Evolutionary conservation across 2,329 filamentous ascomycete species (phyloP), one percentile per base, ranked within the genome.

Genomic region (Fusarium pininemorale): DNA sequence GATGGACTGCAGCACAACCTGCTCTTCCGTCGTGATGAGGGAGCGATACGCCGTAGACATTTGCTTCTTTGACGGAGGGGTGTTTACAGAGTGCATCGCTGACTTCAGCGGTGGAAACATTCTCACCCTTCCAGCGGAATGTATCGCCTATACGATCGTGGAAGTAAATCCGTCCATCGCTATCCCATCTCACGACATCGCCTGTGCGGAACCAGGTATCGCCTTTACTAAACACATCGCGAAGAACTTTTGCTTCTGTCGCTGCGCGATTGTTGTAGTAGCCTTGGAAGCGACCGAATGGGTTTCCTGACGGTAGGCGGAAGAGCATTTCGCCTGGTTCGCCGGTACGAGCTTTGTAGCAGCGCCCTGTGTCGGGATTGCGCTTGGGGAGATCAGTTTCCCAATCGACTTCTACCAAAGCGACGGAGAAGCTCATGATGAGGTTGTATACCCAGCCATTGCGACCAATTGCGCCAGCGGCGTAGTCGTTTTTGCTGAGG

Each of bases 161-260:
- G 83, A 98, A 98, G 84, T 88, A 96, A 80, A 91, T 89, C 6
- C 91, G 86, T 10, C 94, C 94, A 65, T 96, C 91, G 2, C 71
- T 66, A 73, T 95, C 92, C 83, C 88, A 89, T n/a, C 91, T 87
- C 38, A 96, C 84, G 24, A 96, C 87, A 78, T 98, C 95, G n/a
- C 95, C 95, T 0, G 93, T 92, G 30, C 94, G 90, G 85, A 95
- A 97, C 86, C 90, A 97, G 0, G 90, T 91, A 78, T 98, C 95
- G 20, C 93, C 94, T 78, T 92, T 92, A 66, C 83, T 84, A 72
- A 96, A 89, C 5, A 96, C 93, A 75, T 92, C 85, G 9, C 92
- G 89, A 69, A 96, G 81, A 53, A 97, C 88, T 83, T 97, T 97
- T 73, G 89, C 87, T 44, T 90, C 84, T 0, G 92, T 94, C 0